A percentile compares a stretch with the other conserved stretches of the same genome.
Conservation (phyloP, 192 early-diverging fungal species). For the Thamnidium elegans region DNA sequence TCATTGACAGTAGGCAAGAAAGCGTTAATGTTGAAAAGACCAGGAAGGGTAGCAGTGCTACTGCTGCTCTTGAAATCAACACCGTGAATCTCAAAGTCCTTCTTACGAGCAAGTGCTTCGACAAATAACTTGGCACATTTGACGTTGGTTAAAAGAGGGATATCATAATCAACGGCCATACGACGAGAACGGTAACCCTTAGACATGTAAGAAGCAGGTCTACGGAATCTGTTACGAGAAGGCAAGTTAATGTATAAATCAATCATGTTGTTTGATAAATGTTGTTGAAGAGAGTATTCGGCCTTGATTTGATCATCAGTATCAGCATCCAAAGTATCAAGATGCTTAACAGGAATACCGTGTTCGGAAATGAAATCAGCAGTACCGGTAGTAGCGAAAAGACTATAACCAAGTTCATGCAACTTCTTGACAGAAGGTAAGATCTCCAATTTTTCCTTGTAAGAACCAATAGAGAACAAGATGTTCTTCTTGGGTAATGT, state of each 20-base stretch:
- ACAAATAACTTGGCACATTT: slow-evolving; percentile 99
- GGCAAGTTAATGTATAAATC: slow-evolving; percentile 99
- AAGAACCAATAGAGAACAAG: slow-evolving; percentile 94
- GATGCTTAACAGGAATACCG: slow-evolving; percentile 84
- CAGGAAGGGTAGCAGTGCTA: slow-evolving; percentile 79
- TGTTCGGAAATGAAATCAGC: slow-evolving; percentile 97
- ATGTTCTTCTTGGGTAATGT: slow-evolving; percentile 94
- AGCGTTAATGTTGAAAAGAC: slow-evolving; percentile 80
- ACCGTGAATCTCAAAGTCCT: slow-evolving; percentile 65
- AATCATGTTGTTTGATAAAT: slow-evolving; percentile 95
- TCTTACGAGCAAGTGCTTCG: slow-evolving; percentile 82
- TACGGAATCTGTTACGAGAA: slow-evolving; percentile 93
- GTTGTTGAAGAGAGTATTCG: slow-evolving; percentile 92
- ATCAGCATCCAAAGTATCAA: slow-evolving; percentile 73
- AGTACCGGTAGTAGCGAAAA: slow-evolving; percentile 96
- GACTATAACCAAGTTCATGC: slow-evolving; percentile 81
- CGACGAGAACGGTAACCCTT: slow-evolving; percentile 93
- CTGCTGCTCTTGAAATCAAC: slow-evolving; percentile 92
- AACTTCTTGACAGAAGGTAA: slow-evolving; percentile 84
- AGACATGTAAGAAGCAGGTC: slow-evolving; percentile 92
- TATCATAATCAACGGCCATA: slow-evolving; percentile 96
- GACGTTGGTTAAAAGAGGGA: slow-evolving; percentile 97
- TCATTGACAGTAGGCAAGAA: slow-evolving; percentile 60
- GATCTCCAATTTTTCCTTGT: slow-evolving; percentile 98
- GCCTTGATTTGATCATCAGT: slow-evolving; percentile 57